Evolutionary conservation across 2,329 filamentous ascomycete genomes (phyloP), one percentile per base, ranked within the genome.

Genomic region (Sclerotinia minor): DNA sequence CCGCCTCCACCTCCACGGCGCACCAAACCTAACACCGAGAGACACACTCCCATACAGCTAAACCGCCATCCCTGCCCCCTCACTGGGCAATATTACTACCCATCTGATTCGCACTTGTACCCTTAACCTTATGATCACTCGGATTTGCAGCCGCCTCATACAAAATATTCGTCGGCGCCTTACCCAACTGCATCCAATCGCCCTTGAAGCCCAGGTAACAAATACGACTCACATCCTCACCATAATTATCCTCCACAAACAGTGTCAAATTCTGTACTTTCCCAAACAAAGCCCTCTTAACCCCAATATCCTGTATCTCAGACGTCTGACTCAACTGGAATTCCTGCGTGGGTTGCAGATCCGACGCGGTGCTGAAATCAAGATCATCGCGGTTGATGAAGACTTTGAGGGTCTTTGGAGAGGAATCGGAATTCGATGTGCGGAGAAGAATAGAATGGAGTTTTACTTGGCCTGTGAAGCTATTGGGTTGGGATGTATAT

Each of bases 61-160:
- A 8, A 45, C 49, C 67, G n/a, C 58, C 54, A 21, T 19, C 15
- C 21, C 24, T 1, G 44, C 57, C 32, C 81, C 79, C 19, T 57
- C 26, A 67, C 19, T 59, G 63, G 2, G 85, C 84, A 73, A 88
- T 82, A 1, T 81, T 80, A 68, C 82, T 83, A 0, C 85, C 85
- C 79, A 88, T 82, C 77, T 83, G 79, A 72, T 85, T 86, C 54
- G 83, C 77, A 55, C 75, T 78, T 60, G 83, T 83, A 9, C 86
- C 86, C 80, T 87, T 88, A 29, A 89, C 32, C 80, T 85, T 86
- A 80, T 99, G 95, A 80, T 99, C 95, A 58, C 82, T 86, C 17
- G 94, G 95, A 78, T 97, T 97, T 47, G 95, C 90, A 35, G 94
- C 94, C 24, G 93, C 91, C 84, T 99, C 95, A 79, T 98, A 99